Base-by-base conservation (phyloP, 2,329 filamentous ascomycete species). In the Botrytis fragariae region DNA sequence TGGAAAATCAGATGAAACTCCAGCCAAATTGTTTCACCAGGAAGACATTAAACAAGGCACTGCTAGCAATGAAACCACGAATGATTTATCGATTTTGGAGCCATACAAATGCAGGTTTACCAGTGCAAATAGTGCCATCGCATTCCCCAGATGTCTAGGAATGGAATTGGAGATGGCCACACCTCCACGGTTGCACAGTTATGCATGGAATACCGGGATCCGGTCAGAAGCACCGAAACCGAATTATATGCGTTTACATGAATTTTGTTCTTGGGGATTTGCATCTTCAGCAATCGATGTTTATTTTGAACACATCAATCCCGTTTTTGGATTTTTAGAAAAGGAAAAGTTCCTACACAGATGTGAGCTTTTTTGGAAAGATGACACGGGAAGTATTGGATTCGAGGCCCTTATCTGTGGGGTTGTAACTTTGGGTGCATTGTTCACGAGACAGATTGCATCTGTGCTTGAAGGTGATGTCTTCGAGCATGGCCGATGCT, bases 171-270 rank as follows among this genome's bases (percentile, higher is more conserved):
- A 80, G 63, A 77, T 81, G 14, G 62, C 76, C 1, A 79, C 79
- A 16, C 81, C 81, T n/a, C 81, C 81, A 9, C 77, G 80, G 35
- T 73, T 83, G 25, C 82, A 83, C 72, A 82, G 81, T 1, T 83
- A 81, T 74, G 82, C 77, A 22, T 83, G 81, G 74, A 81, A 83
- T 72, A 70, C 78, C 16, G 81, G 81, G 0, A 76, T 79, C 32
- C 76, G 82, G 37, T 74, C 77, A n/a, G 75, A 76, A 9, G 75
- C 74, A 67, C 60, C 69, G 0, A 76, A 76, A 12, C 73, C 74
- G 10, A 76, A 74, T 29, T 39, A 48, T 48, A 37, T 72, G 22
- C 48, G 63, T 39, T 39, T 72, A 25, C 71, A 68, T 45, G 62
- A 72, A 37, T 68, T 68, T 48, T 60, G 62, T 72, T 60, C 29